Base-by-base conservation (phyloP, 164 flowering plant species). In the Macadamia integrifolia region DNA sequence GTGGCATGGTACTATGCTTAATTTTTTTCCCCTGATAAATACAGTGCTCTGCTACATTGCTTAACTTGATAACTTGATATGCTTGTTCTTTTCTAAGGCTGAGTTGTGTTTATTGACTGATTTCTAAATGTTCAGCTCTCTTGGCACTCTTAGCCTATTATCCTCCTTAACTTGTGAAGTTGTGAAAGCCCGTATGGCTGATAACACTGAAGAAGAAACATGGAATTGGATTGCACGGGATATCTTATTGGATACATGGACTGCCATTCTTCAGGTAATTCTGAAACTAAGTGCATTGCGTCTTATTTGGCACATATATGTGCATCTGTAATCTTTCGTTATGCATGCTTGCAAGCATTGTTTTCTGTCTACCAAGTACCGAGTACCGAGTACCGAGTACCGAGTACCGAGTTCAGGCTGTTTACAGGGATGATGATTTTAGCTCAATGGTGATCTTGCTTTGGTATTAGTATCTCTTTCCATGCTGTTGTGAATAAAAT, bases 161-260 rank as follows among this genome's bases (percentile, higher is more conserved):
- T 90, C 96, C 58, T 68, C 76, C 66, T 78, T 95, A 79, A 95
- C 88, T 83, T 75, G 85, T 83, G 97, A 90, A 84, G 93, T 84
- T 52, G 53, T 92, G 43, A 88, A 85, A 77, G 85, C 76, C 69
- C 88, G 84, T 61, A 78, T 80, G 76, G 76, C 65, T 66, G 77
- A 75, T 28, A 58, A 68, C 74, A 76, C 84, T 62, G 94, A 88
- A 59, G 99, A 95, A 66, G 98, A 90, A 73, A 84, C 88, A 28
- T 92, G 99, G 99, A 89, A 88, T 77, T 90, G 86, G 84, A 87
- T 82, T 42, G 99, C 98, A 62, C 82, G 96, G 13, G 97, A 92
- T 83, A 86, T 92, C 72, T 83, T 95, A 76, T 77, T 95, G 68
- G 98, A 95, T 77, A 80, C 94, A 58, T 95, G 97, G 97, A 87